Base-by-base conservation (phyloP, 192 early-diverging fungal genomes). In the Cetraspora pellucida region DNA sequence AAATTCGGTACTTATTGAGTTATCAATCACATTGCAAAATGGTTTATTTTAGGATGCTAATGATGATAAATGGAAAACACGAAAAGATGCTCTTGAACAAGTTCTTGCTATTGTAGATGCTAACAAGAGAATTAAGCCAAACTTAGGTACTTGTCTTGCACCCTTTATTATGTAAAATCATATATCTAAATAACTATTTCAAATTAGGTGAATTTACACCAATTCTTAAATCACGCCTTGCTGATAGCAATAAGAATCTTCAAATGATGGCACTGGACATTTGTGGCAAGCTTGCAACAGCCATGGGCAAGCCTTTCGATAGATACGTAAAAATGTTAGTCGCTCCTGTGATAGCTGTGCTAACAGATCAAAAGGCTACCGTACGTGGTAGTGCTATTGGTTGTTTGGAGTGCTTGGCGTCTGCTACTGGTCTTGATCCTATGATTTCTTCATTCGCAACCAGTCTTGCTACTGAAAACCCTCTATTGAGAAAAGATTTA, bases 221-320 rank as follows among this genome's bases (percentile, higher is more conserved):
- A 1, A 90, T 94, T 10, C 83, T 99, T 54, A 98, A 97, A 78
- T 82, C 81, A 44, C 88, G 98, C 50, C 83, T 99, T 49, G 86
- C 83, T 28, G 98, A 99, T 78, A 92, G 88, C 69, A 99, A 99
- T 85, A 95, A 96, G 78, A 97, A 95, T 75, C 81, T 99, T 21
- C 88, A 91, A 13, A 90, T 91, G 11, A 80, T 89, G 67, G 89
- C 96, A 0, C 87, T 96, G 45, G 95, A 95, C n/a, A 82, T 99
- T 25, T 86, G 91, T 52, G 92, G 91, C 0, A 82, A 80, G 9
- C 79, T 99, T 17, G 93, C 95, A 3, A 79, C 85, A 0, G 91
- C 94, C 16, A 92, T 96, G 84, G 96, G 95, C 10, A 92, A 93
- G 43, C 95, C 95, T 2, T 95, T 94, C 80, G 92, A 94, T 8